phyloP scores from a whole-genome alignment of 805 yeast genomes.

The Pichia cephalocereana region DNA sequence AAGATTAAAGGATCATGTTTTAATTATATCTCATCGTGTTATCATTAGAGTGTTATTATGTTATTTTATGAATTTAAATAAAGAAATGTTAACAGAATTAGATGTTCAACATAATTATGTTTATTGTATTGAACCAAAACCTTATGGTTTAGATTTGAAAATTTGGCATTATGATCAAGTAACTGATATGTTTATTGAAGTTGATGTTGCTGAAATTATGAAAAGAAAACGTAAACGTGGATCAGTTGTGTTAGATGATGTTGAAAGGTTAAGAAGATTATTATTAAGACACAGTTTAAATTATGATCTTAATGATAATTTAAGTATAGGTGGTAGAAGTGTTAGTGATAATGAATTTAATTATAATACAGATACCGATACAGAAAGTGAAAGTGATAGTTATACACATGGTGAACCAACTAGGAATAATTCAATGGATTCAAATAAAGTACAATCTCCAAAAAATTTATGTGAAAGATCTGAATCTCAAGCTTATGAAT shows the following conservation, averaged over 20 bases:
- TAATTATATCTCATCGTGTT: conserved; percentile 27
- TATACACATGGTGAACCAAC: conserved; percentile 1
- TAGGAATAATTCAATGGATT: neutral
- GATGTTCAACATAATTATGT: conserved; percentile 29
- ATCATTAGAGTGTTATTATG: conserved; percentile 28
- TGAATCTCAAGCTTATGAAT: conserved; percentile 26
- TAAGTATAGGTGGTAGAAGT: conserved; percentile 11
- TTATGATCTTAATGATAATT: conserved; percentile 12
- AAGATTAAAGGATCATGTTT: conserved; percentile 27
- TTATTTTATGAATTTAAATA: conserved; percentile 29
- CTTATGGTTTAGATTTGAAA: conserved; percentile 29
- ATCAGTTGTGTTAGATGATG: conserved; percentile 14
- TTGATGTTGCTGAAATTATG: conserved; percentile 29
- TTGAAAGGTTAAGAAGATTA: conserved; percentile 10
- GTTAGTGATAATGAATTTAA: neutral
- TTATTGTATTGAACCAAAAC: conserved; percentile 31
- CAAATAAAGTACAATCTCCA: conserved; percentile 6
- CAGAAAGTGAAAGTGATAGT: conserved; percentile 6
- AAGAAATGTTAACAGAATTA: conserved; percentile 29
- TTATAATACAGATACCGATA: neutral
- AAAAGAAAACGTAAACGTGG: conserved; percentile 25
- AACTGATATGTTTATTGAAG: conserved; percentile 29
- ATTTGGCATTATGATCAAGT: conserved; percentile 29
- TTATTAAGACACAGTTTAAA: conserved; percentile 6
- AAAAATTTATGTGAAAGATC: conserved; percentile 16